phyloP scores from a whole-genome alignment of 306 rosid genomes.

The Datisca glomerata region DNA sequence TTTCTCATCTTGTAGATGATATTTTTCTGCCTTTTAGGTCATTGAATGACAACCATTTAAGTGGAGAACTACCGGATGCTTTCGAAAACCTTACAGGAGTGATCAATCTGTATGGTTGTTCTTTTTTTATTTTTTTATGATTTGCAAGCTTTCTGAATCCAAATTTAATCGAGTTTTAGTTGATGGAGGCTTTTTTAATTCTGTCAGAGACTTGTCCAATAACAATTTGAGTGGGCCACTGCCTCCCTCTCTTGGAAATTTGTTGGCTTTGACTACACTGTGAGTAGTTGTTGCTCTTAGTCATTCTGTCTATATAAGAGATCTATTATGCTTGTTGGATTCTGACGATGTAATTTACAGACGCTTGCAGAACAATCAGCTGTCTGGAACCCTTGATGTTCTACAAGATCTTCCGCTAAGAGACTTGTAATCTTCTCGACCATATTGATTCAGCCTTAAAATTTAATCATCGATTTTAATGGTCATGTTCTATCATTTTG shows the following conservation, averaged over 20 bases:
- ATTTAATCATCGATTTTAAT: too few species aligned
- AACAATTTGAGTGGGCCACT: slow-evolving; percentile 74
- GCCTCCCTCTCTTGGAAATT: slow-evolving; percentile 54
- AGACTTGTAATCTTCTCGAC: slow-evolving; percentile 56
- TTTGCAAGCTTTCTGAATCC: slow-evolving; percentile 4
- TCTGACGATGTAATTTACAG: slow-evolving; percentile 46
- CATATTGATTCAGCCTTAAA: slow-evolving; percentile 14
- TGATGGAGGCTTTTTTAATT: too few species aligned
- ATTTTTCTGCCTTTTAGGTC: slow-evolving; percentile 53
- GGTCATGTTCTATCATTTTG: slow-evolving; percentile 1
- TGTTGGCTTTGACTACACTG: slow-evolving; percentile 63
- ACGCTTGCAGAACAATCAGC: slow-evolving; percentile 64
- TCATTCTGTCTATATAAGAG: not conserved
- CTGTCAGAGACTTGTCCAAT: slow-evolving; percentile 71
- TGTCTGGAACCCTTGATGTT: slow-evolving; percentile 66
- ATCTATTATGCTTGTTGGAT: not conserved
- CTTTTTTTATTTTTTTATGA: slow-evolving; percentile 1
- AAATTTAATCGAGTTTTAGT: too few species aligned
- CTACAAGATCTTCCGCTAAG: slow-evolving; percentile 66
- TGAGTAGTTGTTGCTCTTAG: slow-evolving; percentile 31
- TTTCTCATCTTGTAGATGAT: slow-evolving; percentile 15
- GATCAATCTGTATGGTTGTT: slow-evolving; percentile 68
- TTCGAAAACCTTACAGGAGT: slow-evolving; percentile 39
- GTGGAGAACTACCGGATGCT: slow-evolving; percentile 77
- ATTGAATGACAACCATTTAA: slow-evolving; percentile 52